These are phyloP conservation scores for Dryas octopetala DNA, from an alignment of 306 rosid genomes.

Conservation along the genomic window DNA sequence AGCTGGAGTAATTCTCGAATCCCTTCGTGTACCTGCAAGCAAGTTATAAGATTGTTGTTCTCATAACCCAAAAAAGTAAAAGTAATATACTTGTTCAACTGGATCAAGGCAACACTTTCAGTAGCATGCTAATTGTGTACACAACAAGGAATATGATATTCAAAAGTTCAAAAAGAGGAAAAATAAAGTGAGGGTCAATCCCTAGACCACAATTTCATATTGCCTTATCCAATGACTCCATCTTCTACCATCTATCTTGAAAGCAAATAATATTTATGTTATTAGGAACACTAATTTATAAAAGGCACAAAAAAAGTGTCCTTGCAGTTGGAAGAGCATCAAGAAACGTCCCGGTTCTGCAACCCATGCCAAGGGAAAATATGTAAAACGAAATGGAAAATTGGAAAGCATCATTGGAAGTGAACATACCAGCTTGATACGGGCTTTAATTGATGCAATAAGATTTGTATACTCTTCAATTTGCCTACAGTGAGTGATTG, in stretches of 20 bases:
- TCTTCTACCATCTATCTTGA: neutral
- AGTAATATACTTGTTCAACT: neutral
- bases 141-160: neutral
- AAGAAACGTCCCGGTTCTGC: neutral
- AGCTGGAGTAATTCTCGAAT: slow-evolving; percentile 75
- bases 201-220: neutral
- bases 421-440: slow-evolving; percentile 77
- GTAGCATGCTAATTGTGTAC: neutral
- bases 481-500: slow-evolving; percentile 53
- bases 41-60: slow-evolving; percentile 7
- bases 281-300: neutral
- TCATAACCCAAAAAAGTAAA: neutral
- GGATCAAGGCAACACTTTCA: neutral
- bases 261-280: neutral
- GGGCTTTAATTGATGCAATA: slow-evolving; percentile 89
- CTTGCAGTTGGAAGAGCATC: neutral
- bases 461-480: slow-evolving; percentile 70
- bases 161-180: neutral
- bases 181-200: neutral
- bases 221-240: neutral
- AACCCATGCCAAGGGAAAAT: neutral
- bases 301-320: neutral
- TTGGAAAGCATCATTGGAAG: slow-evolving; percentile 1
- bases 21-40: slow-evolving; percentile 79
- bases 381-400: slow-evolving; percentile 4